Percentiles rank a stretch among this genome's conserved stretches.
Evolutionary conservation across 768 basidiomycete genomes (phyloP).

Genomic region (Epithele typhae): DNA sequence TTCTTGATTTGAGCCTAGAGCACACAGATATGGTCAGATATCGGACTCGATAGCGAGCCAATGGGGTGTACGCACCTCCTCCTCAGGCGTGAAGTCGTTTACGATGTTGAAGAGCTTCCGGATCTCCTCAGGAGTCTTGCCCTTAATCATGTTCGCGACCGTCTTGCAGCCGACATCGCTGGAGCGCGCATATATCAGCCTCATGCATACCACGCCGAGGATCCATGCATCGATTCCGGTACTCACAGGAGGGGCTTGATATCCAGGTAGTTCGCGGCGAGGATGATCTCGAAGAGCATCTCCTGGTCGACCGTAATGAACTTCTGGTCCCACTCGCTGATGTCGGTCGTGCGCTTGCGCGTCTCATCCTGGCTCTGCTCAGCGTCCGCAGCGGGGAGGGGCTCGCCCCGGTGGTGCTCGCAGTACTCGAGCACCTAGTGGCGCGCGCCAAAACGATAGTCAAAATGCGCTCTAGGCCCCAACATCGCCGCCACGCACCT

Average conservation of each 20-base stretch:
- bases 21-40: conserved; percentile 7
- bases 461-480: no score
- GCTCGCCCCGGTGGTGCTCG: conserved; percentile 97
- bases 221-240: no score
- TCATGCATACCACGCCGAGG: no score
- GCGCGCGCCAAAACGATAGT: conserved; percentile 1
- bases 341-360: conserved; percentile 96
- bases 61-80: conserved; percentile 63
- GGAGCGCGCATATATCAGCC: not conserved
- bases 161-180: conserved; percentile 99
- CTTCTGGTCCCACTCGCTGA: conserved; percentile 99
- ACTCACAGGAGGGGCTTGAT: conserved; percentile 96
- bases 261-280: conserved; percentile 99
- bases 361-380: conserved; percentile 88
- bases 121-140: conserved; percentile 99
- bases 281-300: conserved; percentile 99
- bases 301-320: conserved; percentile 99
- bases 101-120: conserved; percentile 97
- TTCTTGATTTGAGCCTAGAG: conserved; percentile 95
- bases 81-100: conserved; percentile 98
- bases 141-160: conserved; percentile 99
- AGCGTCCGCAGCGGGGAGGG: conserved; percentile 81
- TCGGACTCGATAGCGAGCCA: not conserved
- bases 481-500: conserved; percentile 43
- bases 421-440: conserved; percentile 94